Conservation (phyloP, 169 alveolate genomes). For the Plasmodium billcollinsi region DNA sequence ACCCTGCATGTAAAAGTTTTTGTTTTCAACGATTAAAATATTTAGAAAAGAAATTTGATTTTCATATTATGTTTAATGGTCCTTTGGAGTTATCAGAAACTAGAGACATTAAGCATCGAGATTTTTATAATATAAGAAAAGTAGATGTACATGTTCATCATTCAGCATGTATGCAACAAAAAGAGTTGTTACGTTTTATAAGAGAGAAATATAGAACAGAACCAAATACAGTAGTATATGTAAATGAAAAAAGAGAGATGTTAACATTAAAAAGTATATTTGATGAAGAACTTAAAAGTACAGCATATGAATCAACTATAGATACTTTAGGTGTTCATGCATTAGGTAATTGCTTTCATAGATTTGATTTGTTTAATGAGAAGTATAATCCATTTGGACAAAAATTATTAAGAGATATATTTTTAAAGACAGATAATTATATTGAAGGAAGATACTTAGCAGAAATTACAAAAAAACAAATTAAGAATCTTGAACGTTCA, state of each 20-base stretch:
- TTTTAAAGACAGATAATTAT: constrained; percentile 92
- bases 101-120: constrained; percentile 85
- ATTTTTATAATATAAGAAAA: constrained; percentile 93
- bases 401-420: constrained; percentile 89
- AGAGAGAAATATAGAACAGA: constrained; percentile 84
- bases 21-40: constrained; percentile 82
- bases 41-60: constrained; percentile 81
- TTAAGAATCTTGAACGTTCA: constrained; percentile 87
- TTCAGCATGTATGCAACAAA: constrained; percentile 92
- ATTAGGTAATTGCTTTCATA: constrained; percentile 90
- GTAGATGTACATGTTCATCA: constrained; percentile 96
- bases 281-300: constrained; percentile 82
- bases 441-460: constrained; percentile 92
- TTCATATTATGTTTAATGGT: constrained; percentile 84
- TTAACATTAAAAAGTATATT: constrained; percentile 85
- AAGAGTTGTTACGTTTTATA: constrained; percentile 91
- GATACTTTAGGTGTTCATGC: constrained; percentile 91
- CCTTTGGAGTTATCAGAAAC: constrained; percentile 81
- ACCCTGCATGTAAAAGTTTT: constrained; percentile 84
- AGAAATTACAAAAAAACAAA: constrained; percentile 91
- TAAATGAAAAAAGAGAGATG: constrained; percentile 77
- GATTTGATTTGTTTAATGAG: constrained; percentile 94
- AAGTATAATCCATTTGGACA: constrained; percentile 94
- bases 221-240: constrained; percentile 83
- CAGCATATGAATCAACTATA: constrained; percentile 83